phyloP scores from a whole-genome alignment of 2,329 filamentous ascomycete species.

The Penicillium rolfsii region DNA sequence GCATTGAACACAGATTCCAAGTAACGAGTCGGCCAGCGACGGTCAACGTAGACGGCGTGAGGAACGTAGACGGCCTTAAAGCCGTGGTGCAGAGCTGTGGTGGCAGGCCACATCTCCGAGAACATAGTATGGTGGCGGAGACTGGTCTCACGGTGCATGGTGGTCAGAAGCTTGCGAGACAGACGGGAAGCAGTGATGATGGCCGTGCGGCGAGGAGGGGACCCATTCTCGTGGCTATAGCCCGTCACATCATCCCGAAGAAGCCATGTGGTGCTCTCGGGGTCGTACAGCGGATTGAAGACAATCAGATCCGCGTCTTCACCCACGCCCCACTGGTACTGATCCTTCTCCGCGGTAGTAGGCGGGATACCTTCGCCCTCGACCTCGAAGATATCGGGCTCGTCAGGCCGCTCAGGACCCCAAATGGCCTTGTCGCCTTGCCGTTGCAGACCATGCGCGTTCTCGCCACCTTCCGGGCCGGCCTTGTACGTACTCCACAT shows the following conservation, averaged over 20 bases:
- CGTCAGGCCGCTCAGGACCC: constrained; percentile 74
- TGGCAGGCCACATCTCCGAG: constrained; percentile 94
- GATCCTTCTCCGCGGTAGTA: constrained; percentile 73
- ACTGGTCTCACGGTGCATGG: constrained; percentile 89
- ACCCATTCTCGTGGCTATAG: constrained; percentile 67
- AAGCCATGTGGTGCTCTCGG: constrained; percentile 82
- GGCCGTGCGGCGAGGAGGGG: constrained; percentile 73
- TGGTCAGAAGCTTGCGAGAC: constrained; percentile 74
- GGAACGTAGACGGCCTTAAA: constrained; percentile 90
- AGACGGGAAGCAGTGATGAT: constrained; percentile 89
- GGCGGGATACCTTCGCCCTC: constrained; percentile 76
- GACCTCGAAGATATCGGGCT: constrained; percentile 71
- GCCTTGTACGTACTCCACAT: constrained; percentile 61
- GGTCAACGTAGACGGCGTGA: constrained; percentile 85
- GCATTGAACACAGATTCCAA: constrained; percentile 80
- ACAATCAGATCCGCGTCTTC: constrained; percentile 93
- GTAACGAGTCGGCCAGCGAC: constrained; percentile 79
- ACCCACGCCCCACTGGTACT: constrained; percentile 82
- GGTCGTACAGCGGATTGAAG: constrained; percentile 89
- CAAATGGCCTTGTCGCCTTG: constrained; percentile 70
- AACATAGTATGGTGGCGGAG: constrained; percentile 88
- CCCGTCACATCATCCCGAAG: constrained; percentile 82
- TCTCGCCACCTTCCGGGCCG: constrained; percentile 26
- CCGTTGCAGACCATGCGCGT: constrained; percentile 31
- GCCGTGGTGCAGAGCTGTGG: constrained; percentile 84